Base-by-base conservation (phyloP, 305 asterid genomes). In the Fraxinus floribunda region DNA sequence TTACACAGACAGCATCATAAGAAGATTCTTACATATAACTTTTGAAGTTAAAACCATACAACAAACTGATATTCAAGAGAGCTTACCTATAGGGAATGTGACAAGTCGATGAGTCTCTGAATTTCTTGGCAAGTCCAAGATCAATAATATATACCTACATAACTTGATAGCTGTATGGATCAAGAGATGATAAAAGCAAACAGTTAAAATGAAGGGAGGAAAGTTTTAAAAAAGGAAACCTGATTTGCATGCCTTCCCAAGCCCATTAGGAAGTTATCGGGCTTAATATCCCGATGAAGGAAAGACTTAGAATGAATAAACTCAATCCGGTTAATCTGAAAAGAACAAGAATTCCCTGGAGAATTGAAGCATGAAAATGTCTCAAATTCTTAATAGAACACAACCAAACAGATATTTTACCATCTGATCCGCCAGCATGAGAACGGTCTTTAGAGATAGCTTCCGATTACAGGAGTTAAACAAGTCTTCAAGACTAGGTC, bases 391-490 rank as follows among this genome's bases (percentile, higher is more conserved):
- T 38, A 68, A 73, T 5, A 18, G 4, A 72, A 66, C 26, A 60
- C 72, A 60, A 72, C 66, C 78, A 82, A 80, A 76, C 52, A 74
- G 26, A 81, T 22, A 75, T 13, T 62, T 34, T 88, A 94, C 98
- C 97, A 93, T 93, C 90, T 94, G 97, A 90, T 94, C 98, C 1
- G 97, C 97, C 38, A 94, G 94, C 97, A 94, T 94, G 84, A 94
- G 94, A 85, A 94, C 97, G 39, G 98, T 94, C 89, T 94, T 94
- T 84, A 94, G 81, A 52, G 98, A 93, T 68, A 94, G 87, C 88
- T 92, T 93, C 89, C 97, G 89, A 89, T 91, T 93, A 79, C 97
- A 94, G 89, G 91, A 94, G 88, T 89, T 94, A 80, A 93, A 94
- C 84, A 94, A 87, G 88, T 94, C 98, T 87, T 94, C 98, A 86